Base-by-base conservation (phyloP, 1,139 yeast species). In the Arxiozyma slooffiae region DNA sequence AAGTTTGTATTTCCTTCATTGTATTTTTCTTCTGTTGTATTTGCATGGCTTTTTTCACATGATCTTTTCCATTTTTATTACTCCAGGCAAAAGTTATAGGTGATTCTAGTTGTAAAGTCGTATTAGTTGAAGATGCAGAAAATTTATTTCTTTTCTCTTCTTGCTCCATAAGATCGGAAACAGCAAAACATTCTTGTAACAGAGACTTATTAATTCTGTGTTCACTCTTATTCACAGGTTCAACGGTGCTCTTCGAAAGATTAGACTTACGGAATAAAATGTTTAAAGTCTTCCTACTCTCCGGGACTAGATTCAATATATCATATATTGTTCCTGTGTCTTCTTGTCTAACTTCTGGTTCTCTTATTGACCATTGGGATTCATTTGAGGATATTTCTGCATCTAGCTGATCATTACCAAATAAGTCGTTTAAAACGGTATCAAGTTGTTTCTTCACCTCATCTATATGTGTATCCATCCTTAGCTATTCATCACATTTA, bases 21-120 rank as follows among this genome's bases (percentile, higher is more conserved):
- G 38, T 30, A 6, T 30, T n/a, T 11, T 30, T 2, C 36, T 30
- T 30, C 14, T 30, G n/a, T 11, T 30, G 36, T 11, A 14, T 30
- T 30, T 14, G 36, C n/a, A 11, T 24, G 51, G 48, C 21, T 11
- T 42, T 17, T 8, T 17, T 20, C 9, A 17, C 39, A 17, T n/a
- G 8, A 38, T 38, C 21, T n/a, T 44, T 18, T 14, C 45, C n/a
- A 14, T 16, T 41, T 8, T 48, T 50, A 38, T 52, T 50, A 38
- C 63, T 61, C 66, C 67, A 63, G 9, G 61, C 53, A 51, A 63
- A 62, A 16, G 55, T 49, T 5, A 60, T 58, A 6, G 65, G 62
- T 4, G 59, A 49, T 23, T 62, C 64, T 14, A 51, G 34, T 21
- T 53, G 57, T 30, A 60, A 48, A 11, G 43, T 30, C 2, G 54